Base-by-base conservation (phyloP, 2,329 filamentous ascomycete species). In the Paecilomyces niveus region DNA sequence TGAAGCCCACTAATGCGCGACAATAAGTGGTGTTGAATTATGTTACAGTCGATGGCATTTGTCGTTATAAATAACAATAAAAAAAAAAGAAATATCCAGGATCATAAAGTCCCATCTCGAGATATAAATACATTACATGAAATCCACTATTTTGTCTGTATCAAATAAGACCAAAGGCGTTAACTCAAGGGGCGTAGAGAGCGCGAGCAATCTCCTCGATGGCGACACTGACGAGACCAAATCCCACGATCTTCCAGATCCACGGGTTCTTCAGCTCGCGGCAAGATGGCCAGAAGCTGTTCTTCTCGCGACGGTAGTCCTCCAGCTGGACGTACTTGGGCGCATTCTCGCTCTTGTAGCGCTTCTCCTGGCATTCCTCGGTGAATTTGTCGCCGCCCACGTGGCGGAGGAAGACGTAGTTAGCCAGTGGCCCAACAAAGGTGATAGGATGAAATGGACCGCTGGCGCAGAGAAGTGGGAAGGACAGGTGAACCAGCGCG, bases 361-460 rank as follows among this genome's bases (percentile, higher is more conserved):
- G 77, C 55, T 78, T 74, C 56, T 76, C 76, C 66, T 85, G 82
- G 57, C 73, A 74, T 22, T 73, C 73, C 63, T 85, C 83, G 33
- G 80, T 84, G 67, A 82, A 69, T 60, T 77, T 80, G 65, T 85
- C 83, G 7, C 83, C 83, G 8, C 83, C 80, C 10, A 84, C 73
- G 63, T 76, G 81, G 57, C 83, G 80, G 13, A 86, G 76, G 75
- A 82, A 85, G 13, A 78, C 57, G 70, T 86, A 86, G 68, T 86
- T 86, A 13, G 81, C 78, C 4, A 84, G 54, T 0, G 83, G 81
- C 0, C 83, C 84, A 1, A 85, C 72, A 1, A 85, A 69, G 26
- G 81, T 78, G 31, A 85, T 66, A 0, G 83, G 82, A 54, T 81
- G 78, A 56, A 85, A 78, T 62, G 82, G 77, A 55, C 80, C 81